phyloP scores from a whole-genome alignment of 768 basidiomycete genomes.

The Lactarius evosmus region DNA sequence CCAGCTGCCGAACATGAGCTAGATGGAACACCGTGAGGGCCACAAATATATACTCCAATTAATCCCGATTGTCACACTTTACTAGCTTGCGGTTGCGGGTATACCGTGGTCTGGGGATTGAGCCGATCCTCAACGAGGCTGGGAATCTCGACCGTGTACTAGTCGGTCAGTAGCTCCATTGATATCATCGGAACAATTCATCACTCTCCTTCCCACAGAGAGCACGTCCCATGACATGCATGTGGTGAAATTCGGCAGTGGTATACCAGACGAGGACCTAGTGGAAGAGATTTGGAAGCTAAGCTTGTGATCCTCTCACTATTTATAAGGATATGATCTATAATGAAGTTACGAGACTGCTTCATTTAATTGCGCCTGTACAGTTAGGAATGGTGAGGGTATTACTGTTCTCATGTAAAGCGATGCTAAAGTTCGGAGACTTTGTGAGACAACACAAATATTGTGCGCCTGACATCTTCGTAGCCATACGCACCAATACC shows the following conservation, averaged over 20 bases:
- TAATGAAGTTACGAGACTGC: not conserved
- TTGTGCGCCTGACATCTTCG: not conserved
- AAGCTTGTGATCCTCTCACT: not conserved
- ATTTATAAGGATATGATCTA: not conserved
- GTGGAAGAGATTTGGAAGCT: slow-evolving; percentile 25
- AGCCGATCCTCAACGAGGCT: slow-evolving; percentile 55
- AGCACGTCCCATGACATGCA: slow-evolving; percentile 23
- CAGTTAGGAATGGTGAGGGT: not conserved
- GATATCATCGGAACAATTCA: not conserved
- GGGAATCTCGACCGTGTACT: slow-evolving; percentile 58
- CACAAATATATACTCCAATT: not conserved
- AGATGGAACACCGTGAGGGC: slow-evolving; percentile 61
- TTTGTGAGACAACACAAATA: slow-evolving; percentile 6
- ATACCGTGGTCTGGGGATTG: slow-evolving; percentile 70
- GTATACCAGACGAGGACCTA: not conserved
- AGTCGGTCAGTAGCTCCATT: slow-evolving; percentile 50
- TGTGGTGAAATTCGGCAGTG: slow-evolving; percentile 13
- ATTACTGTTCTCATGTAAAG: slow-evolving; percentile 10
- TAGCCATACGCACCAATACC: not conserved
- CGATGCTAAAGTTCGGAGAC: not conserved
- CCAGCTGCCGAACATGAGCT: slow-evolving; percentile 72
- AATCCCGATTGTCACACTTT: not conserved
- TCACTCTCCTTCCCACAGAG: slow-evolving; percentile 28
- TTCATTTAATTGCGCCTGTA: slow-evolving; percentile 1
- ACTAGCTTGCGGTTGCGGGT: slow-evolving; percentile 62